phyloP scores from a whole-genome alignment of 179 eudicot species.

The Actinidia arguta region DNA sequence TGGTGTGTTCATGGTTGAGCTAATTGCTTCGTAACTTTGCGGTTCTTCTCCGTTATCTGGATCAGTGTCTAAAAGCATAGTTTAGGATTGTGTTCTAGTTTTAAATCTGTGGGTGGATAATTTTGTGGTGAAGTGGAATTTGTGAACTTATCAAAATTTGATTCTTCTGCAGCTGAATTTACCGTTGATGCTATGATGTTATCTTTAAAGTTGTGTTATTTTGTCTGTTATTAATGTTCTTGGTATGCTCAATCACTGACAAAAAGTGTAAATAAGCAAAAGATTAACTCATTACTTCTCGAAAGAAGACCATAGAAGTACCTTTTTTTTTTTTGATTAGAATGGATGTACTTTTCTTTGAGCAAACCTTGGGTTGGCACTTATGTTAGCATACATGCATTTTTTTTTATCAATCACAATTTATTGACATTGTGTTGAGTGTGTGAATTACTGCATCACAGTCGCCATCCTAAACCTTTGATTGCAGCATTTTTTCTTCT shows the following conservation, averaged over 20 bases:
- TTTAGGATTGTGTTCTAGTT: neutral
- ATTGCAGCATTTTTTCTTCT: no score
- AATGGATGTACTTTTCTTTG: neutral
- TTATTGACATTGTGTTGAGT: no score
- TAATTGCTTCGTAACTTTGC: conserved; percentile 21
- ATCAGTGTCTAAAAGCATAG: neutral
- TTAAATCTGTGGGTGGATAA: neutral
- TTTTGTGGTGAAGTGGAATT: neutral
- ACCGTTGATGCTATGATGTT: neutral
- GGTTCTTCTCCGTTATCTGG: neutral
- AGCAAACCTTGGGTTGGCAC: no score
- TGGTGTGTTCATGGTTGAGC: conserved; percentile 99
- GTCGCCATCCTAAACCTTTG: no score
- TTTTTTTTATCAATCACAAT: no score
- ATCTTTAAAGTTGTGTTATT: neutral
- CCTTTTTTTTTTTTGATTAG: neutral
- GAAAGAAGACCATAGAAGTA: neutral
- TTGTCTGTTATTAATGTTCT: neutral
- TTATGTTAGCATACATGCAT: no score
- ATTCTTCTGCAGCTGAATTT: neutral
- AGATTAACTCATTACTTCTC: neutral
- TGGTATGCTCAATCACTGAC: neutral
- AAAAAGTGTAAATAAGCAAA: neutral
- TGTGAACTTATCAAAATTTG: neutral
- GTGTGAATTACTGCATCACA: no score